phyloP scores from a whole-genome alignment of 345 rosid species.

The Salix udensis region DNA sequence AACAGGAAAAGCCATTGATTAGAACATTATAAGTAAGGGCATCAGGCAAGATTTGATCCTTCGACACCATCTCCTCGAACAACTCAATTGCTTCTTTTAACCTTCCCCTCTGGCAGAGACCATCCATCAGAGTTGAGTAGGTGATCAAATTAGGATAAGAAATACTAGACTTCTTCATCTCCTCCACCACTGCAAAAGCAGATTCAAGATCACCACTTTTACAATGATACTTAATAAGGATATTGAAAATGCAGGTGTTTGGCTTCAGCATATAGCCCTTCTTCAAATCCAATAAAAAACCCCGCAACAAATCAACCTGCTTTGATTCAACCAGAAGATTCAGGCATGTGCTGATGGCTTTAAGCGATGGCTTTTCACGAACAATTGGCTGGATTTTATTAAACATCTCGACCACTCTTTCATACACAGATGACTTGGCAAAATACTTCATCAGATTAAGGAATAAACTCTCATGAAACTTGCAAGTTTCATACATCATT shows the following conservation, averaged over 20 bases:
- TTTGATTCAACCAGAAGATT: constrained; percentile 69
- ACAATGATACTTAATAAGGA: constrained; percentile 78
- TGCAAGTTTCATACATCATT: constrained; percentile 83
- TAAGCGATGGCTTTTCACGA: constrained; percentile 75
- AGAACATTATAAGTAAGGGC: constrained; percentile 62
- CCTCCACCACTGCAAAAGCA: constrained; percentile 59
- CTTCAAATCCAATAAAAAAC: constrained; percentile 49
- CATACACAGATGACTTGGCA: constrained; percentile 44
- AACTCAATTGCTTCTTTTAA: constrained; percentile 65
- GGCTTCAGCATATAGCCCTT: constrained; percentile 49
- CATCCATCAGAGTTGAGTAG: constrained; percentile 67
- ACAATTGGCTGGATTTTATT: constrained; percentile 52
- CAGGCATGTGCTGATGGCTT: constrained; percentile 81
- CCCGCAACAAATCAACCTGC: constrained; percentile 47
- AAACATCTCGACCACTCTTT: constrained; percentile 69
- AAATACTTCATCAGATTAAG: constrained; percentile 77
- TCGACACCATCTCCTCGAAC: constrained; percentile 78
- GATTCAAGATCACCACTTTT: constrained; percentile 54
- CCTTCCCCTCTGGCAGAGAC: constrained; percentile 52
- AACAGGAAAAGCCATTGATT: constrained; percentile 71
- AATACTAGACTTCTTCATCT: constrained; percentile 56
- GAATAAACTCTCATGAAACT: constrained; percentile 70
- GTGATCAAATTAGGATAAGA: constrained; percentile 78
- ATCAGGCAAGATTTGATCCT: constrained; percentile 73
- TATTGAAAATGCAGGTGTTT: constrained; percentile 88